Evolutionary conservation across 129 eudicot species (phyloP).

Genomic region (Lactuca sativa): DNA sequence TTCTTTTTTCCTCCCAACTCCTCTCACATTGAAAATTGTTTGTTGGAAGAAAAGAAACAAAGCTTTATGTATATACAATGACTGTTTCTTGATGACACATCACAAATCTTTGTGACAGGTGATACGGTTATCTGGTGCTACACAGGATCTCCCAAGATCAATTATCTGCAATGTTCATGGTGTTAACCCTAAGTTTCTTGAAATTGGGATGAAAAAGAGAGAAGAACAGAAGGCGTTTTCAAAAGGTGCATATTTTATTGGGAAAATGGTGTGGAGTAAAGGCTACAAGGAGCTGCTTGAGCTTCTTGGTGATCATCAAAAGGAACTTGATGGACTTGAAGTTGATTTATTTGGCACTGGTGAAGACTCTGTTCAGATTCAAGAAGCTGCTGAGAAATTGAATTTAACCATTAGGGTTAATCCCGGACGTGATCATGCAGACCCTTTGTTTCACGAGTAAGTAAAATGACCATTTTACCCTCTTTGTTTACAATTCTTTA

Average conservation of each 20-base stretch:
- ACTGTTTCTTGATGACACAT: background rate
- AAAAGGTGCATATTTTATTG: conserved; percentile 89
- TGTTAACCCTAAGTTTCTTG: conserved; percentile 90
- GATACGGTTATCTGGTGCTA: conserved; percentile 90
- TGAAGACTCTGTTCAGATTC: conserved; percentile 76
- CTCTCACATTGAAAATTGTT: background rate
- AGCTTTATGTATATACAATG: background rate
- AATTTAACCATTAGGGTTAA: conserved; percentile 60
- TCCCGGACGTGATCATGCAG: conserved; percentile 99
- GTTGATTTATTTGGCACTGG: conserved; percentile 88
- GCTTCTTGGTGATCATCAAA: conserved; percentile 72
- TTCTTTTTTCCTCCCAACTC: too few relatives aligned
- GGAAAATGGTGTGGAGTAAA: conserved; percentile 98
- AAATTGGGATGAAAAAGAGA: conserved; percentile 74
- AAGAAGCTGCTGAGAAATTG: conserved; percentile 70
- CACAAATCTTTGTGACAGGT: conserved; percentile 56
- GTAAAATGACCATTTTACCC: conserved; percentile 15
- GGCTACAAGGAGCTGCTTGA: conserved; percentile 88
- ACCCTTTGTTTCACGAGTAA: conserved; percentile 93
- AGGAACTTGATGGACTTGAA: conserved; percentile 65
- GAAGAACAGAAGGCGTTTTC: conserved; percentile 66
- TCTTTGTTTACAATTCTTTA: too few relatives aligned
- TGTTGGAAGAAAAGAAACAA: background rate
- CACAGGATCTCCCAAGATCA: conserved; percentile 95
- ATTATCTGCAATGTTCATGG: conserved; percentile 96